A percentile compares a stretch with the other conserved stretches of the same genome.
These are phyloP conservation scores for Fagus crenata DNA, from an alignment of 306 rosid species.

Conservation along the genomic window DNA sequence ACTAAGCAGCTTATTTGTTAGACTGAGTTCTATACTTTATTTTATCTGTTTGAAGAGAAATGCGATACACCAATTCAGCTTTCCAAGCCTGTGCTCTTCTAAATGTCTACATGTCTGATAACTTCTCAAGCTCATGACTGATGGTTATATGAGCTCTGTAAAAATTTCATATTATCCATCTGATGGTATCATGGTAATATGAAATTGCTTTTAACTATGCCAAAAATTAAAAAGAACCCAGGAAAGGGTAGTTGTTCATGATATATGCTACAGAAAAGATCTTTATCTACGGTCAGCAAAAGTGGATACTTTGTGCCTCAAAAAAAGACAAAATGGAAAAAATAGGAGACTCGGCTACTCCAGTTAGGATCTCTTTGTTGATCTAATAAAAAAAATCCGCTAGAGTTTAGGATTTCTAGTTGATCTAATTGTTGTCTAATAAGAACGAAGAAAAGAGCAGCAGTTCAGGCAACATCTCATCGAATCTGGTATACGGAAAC, in stretches of 20 bases:
- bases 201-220: background rate
- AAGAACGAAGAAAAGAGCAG: background rate
- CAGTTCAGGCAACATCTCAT: background rate
- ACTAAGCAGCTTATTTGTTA: constrained; percentile 2
- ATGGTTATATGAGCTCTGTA: background rate
- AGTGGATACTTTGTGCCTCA: background rate
- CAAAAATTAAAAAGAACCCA: background rate
- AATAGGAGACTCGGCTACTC: background rate
- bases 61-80: too few species aligned
- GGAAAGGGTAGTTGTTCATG: background rate
- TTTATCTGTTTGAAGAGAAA: too few species aligned
- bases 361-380: background rate
- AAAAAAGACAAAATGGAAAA: background rate
- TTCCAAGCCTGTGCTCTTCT: too few species aligned
- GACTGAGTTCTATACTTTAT: background rate
- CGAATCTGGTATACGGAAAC: background rate
- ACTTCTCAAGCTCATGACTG: background rate
- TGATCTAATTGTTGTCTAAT: constrained; percentile 10
- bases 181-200: background rate
- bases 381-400: background rate
- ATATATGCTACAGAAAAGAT: background rate
- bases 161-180: background rate
- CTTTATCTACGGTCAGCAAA: background rate
- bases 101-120: too few species aligned
- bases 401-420: constrained; percentile 7